These are phyloP conservation scores for Aspergillus phoenicis DNA, from an alignment of 2,329 filamentous ascomycete species.

Conservation along the genomic window DNA sequence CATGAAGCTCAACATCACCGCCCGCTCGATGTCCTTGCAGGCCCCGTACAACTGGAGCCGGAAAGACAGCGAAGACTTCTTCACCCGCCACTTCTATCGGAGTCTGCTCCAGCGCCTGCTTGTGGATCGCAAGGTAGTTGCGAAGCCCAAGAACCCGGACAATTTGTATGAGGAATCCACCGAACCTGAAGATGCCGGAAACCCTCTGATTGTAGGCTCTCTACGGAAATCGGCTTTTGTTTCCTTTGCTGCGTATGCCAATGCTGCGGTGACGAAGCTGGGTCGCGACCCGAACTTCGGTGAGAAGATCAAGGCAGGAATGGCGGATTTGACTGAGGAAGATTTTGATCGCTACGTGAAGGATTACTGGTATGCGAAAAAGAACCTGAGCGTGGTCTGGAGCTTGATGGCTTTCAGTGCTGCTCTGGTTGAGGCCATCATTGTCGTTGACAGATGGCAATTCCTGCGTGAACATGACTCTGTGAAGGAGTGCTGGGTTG, in stretches of 20 bases:
- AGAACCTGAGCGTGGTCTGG: conserved; percentile 87
- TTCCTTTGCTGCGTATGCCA: conserved; percentile 75
- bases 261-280: conserved; percentile 78
- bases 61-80: conserved; percentile 81
- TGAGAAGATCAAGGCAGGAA: conserved; percentile 64
- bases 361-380: conserved; percentile 66
- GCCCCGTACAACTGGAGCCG: conserved; percentile 89
- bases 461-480: conserved; percentile 80
- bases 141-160: conserved; percentile 49
- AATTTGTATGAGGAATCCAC: conserved; percentile 31
- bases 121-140: conserved; percentile 77
- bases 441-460: conserved; percentile 87
- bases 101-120: conserved; percentile 91
- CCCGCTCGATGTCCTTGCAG: conserved; percentile 97
- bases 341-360: conserved; percentile 72
- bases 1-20: conserved; percentile 88
- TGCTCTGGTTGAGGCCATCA: conserved; percentile 81
- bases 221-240: conserved; percentile 77
- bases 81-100: conserved; percentile 89
- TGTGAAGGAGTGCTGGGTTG: conserved; percentile 80
- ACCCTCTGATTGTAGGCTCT: conserved; percentile 83
- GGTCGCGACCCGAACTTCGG: conserved; percentile 62
- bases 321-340: conserved; percentile 71
- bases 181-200: conserved; percentile 51
- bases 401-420: conserved; percentile 95